Conservation (phyloP, 352 stramenopile genomes). For the Globisporangium paddicum region DNA sequence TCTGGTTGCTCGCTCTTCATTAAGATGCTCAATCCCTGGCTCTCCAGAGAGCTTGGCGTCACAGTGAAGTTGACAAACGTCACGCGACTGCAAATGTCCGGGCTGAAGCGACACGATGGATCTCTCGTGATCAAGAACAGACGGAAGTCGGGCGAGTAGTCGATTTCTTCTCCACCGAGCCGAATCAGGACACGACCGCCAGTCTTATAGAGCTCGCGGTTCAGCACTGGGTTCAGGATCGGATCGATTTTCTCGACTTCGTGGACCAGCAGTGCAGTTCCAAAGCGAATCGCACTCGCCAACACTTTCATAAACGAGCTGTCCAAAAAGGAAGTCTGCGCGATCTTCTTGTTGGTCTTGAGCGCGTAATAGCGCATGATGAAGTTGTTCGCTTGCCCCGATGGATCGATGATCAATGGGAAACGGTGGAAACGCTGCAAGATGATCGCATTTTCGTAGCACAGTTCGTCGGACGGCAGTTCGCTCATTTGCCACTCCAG, state of each 20-base stretch:
- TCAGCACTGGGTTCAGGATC: conserved; percentile 99
- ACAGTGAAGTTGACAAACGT: conserved; percentile 99
- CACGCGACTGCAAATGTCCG: conserved; percentile 98
- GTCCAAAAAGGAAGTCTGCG: conserved; percentile 99
- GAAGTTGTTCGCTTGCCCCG: conserved; percentile 97
- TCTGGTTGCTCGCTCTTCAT: conserved; percentile 97
- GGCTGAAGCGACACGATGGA: conserved; percentile 94
- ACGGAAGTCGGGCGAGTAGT: conserved; percentile 98
- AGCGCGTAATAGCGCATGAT: conserved; percentile 97
- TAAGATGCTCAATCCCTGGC: conserved; percentile 94
- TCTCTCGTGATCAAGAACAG: conserved; percentile 99
- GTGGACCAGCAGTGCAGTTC: conserved; percentile 97
- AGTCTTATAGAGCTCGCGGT: conserved; percentile 98
- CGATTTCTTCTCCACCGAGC: conserved; percentile 98
- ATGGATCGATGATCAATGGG: conserved; percentile 98
- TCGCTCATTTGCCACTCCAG: conserved; percentile 95
- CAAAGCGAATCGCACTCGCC: conserved; percentile 98
- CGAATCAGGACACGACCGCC: conserved; percentile 97
- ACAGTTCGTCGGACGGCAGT: conserved; percentile 96
- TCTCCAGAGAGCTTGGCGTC: conserved; percentile 97
- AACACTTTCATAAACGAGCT: conserved; percentile 99
- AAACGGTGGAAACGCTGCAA: conserved; percentile 97
- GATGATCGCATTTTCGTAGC: conserved; percentile 99
- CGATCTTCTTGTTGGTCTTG: conserved; percentile 91
- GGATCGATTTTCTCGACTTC: conserved; percentile 99